These are phyloP conservation scores for Peniophora sp. DNA, from an alignment of 1,284 basidiomycete species.

Conservation along the genomic window DNA sequence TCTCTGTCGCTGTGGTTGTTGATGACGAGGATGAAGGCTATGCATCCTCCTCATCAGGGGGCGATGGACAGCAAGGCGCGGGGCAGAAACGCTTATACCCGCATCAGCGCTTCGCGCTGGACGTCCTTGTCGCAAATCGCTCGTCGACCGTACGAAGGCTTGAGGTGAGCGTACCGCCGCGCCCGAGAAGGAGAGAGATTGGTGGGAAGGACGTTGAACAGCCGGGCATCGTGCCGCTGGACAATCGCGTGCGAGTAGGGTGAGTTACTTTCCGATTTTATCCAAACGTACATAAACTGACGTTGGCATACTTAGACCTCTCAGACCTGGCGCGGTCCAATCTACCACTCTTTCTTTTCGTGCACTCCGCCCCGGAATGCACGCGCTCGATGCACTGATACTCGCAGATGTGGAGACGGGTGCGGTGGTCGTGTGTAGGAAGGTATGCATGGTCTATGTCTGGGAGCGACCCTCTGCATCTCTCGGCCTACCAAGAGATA, in stretches of 20 bases:
- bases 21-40: slow-evolving; percentile 11
- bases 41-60: no score
- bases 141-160: slow-evolving; percentile 72
- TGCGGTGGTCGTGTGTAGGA: no score
- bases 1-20: slow-evolving; percentile 64
- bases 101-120: slow-evolving; percentile 71
- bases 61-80: no score
- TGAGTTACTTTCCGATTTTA: slow-evolving; percentile 28
- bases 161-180: slow-evolving; percentile 64
- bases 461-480: no score
- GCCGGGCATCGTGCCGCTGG: slow-evolving; percentile 65
- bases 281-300: slow-evolving; percentile 4
- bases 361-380: slow-evolving; percentile 73
- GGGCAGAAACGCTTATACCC: slow-evolving; percentile 48
- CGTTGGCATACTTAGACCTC: slow-evolving; percentile 40
- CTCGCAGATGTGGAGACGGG: slow-evolving; percentile 70
- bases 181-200: slow-evolving; percentile 32
- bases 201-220: slow-evolving; percentile 24
- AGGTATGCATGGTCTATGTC: no score
- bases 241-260: slow-evolving; percentile 79
- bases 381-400: slow-evolving; percentile 65
- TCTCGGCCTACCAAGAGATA: no score
- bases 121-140: slow-evolving; percentile 86
- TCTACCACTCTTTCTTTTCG: slow-evolving; percentile 83
- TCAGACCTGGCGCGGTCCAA: slow-evolving; percentile 75